A percentile compares a stretch with the other conserved stretches of the same genome.
Conservation (phyloP, 2,329 filamentous ascomycete species). For the Plectosphaerella cucumerina region DNA sequence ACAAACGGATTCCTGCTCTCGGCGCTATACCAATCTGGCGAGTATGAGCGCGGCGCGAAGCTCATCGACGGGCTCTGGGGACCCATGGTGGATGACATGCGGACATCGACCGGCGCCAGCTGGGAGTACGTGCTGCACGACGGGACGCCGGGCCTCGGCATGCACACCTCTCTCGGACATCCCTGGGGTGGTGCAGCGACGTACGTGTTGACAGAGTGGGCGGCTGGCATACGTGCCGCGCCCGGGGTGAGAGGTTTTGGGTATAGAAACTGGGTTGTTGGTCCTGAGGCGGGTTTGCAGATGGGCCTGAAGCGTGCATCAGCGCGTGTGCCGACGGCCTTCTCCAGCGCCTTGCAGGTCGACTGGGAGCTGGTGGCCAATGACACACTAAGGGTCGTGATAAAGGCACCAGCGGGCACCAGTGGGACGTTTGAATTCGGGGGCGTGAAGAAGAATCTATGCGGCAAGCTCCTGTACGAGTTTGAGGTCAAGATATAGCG, state of each 20-base stretch:
- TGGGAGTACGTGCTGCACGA: conserved; percentile 40
- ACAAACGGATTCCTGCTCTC: conserved; percentile 39
- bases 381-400: conserved; percentile 3
- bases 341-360: conserved; percentile 14
- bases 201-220: conserved; percentile 34
- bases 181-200: conserved; percentile 41
- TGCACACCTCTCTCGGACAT: conserved; percentile 37
- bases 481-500: conserved; percentile 6
- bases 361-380: conserved; percentile 13
- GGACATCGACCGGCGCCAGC: conserved; percentile 30
- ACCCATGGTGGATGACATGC: conserved; percentile 31
- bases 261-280: conserved; percentile 20
- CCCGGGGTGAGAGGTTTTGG: conserved; percentile 13
- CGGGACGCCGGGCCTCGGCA: conserved; percentile 31
- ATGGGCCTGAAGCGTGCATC: conserved; percentile 21
- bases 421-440: conserved; percentile 9
- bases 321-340: conserved; percentile 20
- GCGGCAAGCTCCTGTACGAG: conserved; percentile 6
- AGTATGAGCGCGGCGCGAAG: conserved; percentile 17
- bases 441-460: conserved; percentile 1
- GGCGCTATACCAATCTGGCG: conserved; percentile 24
- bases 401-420: conserved; percentile 10
- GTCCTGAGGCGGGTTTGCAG: conserved; percentile 17
- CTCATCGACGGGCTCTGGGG: conserved; percentile 34
- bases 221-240: conserved; percentile 19